Conservation (phyloP, 139 green algal genomes). For the Pleodorina starrii region DNA sequence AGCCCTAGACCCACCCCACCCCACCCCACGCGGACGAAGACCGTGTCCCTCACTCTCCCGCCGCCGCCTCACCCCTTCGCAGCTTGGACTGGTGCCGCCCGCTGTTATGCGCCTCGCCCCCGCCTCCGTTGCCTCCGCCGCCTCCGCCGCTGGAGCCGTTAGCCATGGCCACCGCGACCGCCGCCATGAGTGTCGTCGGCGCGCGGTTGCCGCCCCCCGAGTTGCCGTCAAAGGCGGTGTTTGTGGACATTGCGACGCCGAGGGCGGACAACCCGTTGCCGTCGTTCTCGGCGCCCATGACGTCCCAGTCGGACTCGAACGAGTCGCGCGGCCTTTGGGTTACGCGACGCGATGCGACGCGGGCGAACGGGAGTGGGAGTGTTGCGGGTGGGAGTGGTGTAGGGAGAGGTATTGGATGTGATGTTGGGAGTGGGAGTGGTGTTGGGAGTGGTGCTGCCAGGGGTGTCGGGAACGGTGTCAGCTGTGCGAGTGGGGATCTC, state of each 20-base stretch:
- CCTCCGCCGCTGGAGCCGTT: not conserved
- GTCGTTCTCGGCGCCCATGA: conserved; percentile 42
- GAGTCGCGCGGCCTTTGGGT: conserved; percentile 27
- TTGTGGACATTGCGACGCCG: not conserved
- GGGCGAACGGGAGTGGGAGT: no score
- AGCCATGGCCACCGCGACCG: not conserved
- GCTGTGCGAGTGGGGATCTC: no score
- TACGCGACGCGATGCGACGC: no score
- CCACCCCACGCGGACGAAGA: no score
- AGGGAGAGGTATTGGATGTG: no score
- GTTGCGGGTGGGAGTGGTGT: no score
- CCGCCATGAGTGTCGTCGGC: not conserved
- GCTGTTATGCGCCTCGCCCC: not conserved
- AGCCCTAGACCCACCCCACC: no score
- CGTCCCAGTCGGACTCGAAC: conserved; percentile 45
- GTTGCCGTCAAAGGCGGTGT: not conserved
- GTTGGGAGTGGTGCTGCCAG: no score
- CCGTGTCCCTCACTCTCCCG: no score
- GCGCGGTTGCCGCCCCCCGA: not conserved
- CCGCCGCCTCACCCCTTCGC: not conserved
- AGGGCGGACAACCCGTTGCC: not conserved
- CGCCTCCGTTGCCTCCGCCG: not conserved
- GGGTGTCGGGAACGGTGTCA: no score
- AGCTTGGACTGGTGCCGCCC: not conserved
- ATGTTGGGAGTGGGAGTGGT: no score